Evolutionary conservation across 2,329 filamentous ascomycete species (phyloP).

Genomic region (Lasiodiplodia citricola): DNA sequence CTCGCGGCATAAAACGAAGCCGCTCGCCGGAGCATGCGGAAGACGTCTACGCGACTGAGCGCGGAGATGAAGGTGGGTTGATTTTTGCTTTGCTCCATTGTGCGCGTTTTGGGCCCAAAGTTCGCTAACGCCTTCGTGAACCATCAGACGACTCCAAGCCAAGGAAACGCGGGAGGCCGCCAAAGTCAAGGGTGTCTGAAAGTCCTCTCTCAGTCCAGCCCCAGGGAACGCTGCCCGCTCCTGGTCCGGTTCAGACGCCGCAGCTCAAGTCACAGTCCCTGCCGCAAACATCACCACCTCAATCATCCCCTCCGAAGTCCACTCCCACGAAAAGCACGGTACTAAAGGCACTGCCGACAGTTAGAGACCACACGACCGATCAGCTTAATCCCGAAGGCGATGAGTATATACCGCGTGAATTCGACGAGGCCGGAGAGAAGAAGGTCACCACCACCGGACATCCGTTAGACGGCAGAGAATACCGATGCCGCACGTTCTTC

Average conservation of each 20-base stretch:
- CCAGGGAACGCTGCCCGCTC: conserved; percentile 57
- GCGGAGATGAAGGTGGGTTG: conserved; percentile 38
- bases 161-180: conserved; percentile 59
- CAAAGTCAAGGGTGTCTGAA: conserved; percentile 65
- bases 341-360: conserved; percentile 92
- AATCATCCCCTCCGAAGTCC: conserved; percentile 72
- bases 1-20: conserved; percentile 48
- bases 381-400: conserved; percentile 88
- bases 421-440: conserved; percentile 90
- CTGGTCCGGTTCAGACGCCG: conserved; percentile 55
- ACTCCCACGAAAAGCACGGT: conserved; percentile 79
- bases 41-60: conserved; percentile 40
- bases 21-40: conserved; percentile 47
- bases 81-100: background rate
- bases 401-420: conserved; percentile 93
- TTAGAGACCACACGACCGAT: conserved; percentile 95
- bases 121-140: background rate
- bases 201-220: conserved; percentile 61
- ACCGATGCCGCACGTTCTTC: conserved; percentile 90
- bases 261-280: conserved; percentile 58
- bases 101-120: background rate
- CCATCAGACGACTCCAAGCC: conserved; percentile 41
- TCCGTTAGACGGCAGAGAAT: conserved; percentile 80
- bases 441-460: conserved; percentile 88
- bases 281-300: conserved; percentile 61